Conservation (phyloP, 345 rosid species). For the Mercurialis annua region DNA sequence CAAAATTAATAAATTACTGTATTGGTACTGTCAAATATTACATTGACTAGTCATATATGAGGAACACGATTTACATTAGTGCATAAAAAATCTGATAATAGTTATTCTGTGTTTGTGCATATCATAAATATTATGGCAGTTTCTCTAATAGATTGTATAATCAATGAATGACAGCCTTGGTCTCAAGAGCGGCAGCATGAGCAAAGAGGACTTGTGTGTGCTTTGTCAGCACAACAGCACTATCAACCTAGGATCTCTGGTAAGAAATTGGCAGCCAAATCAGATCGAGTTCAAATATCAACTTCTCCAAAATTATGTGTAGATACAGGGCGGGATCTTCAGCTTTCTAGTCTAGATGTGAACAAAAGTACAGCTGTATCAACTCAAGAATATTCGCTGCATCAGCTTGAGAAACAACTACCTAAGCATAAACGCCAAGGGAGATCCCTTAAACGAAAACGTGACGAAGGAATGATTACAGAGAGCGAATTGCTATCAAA, state of each 20-base stretch:
- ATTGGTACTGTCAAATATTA: background rate
- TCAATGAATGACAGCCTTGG: background rate
- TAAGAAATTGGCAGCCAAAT: background rate
- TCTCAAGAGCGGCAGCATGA: background rate
- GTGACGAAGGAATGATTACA: background rate
- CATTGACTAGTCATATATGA: background rate
- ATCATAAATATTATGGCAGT: background rate
- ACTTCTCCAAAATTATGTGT: background rate
- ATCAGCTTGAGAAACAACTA: too few relatives aligned
- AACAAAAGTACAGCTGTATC: background rate
- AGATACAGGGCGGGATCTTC: background rate
- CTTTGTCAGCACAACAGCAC: conserved; percentile 12
- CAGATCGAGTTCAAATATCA: background rate
- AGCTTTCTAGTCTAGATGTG: background rate
- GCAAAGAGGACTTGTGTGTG: conserved; percentile 12
- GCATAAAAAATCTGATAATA: too few relatives aligned
- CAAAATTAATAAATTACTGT: background rate
- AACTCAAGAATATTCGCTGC: background rate
- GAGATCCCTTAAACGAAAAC: background rate
- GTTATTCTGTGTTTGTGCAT: background rate
- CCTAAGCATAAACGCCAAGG: too few relatives aligned
- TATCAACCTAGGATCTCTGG: background rate
- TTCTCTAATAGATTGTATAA: background rate
- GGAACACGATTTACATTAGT: background rate
- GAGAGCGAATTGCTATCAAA: background rate